A percentile compares a stretch with the other conserved stretches of the same genome.
Conservation (phyloP, 306 rosid genomes). For the Inga leiocalycina region DNA sequence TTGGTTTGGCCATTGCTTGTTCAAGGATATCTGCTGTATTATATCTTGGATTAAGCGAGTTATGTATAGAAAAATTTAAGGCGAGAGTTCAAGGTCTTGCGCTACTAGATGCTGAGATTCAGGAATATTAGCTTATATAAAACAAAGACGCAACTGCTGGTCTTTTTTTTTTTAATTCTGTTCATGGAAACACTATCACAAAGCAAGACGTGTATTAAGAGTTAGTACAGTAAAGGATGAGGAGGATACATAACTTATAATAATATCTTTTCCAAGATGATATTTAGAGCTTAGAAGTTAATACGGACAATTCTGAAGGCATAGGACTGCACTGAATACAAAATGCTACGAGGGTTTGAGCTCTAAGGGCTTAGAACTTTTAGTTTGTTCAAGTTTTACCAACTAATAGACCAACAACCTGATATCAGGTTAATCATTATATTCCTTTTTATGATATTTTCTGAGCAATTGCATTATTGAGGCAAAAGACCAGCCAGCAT, state of each 20-base stretch:
- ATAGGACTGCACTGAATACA: neutral
- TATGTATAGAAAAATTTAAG: neutral
- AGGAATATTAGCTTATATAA: neutral
- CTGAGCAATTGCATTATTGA: conserved; percentile 9
- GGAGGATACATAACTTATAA: neutral
- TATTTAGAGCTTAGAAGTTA: neutral
- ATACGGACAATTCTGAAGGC: neutral
- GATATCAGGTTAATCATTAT: neutral
- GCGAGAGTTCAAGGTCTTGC: neutral
- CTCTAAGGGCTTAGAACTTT: neutral
- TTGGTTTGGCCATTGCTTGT: conserved; percentile 13
- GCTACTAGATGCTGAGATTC: neutral
- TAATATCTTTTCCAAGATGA: neutral
- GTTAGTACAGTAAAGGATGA: neutral
- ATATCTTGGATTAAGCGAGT: conserved; percentile 19
- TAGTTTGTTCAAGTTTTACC: neutral
- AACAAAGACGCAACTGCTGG: neutral
- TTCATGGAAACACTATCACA: neutral
- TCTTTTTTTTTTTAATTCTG: neutral
- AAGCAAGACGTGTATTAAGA: neutral
- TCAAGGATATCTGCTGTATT: conserved; percentile 18
- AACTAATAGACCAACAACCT: neutral
- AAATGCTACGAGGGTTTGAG: neutral
- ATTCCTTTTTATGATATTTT: neutral
- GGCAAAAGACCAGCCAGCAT: neutral